phyloP scores from a whole-genome alignment of 352 stramenopile genomes.

The Phytopythium mirpurense region DNA sequence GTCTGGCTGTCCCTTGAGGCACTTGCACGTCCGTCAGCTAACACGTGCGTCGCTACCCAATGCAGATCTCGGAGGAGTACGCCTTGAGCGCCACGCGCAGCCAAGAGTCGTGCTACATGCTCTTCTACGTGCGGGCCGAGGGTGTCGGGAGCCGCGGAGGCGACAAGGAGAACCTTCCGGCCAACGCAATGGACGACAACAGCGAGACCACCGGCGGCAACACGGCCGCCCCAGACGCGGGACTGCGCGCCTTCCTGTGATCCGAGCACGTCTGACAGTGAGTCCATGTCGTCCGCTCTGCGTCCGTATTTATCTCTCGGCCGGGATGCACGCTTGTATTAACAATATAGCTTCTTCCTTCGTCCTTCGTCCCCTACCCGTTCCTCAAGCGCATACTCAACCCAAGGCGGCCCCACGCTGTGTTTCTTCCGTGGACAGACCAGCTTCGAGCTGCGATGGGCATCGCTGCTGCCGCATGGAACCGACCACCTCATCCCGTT shows the following conservation, averaged over 20 bases:
- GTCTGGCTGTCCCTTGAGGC: constrained; percentile 4
- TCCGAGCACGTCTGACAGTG: neutral
- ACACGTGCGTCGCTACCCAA: neutral
- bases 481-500: no score
- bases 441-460: neutral
- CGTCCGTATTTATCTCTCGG: constrained; percentile 6
- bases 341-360: neutral
- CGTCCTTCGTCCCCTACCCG: no score
- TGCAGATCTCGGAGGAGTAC: constrained; percentile 74
- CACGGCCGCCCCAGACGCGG: no score
- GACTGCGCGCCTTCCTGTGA: constrained; percentile 35
- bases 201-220: constrained; percentile 15
- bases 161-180: constrained; percentile 68
- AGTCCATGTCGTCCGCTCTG: neutral
- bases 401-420: neutral
- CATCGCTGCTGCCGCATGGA: neutral
- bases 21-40: no score
- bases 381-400: no score
- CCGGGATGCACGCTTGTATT: neutral
- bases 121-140: constrained; percentile 73
- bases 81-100: constrained; percentile 63
- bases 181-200: constrained; percentile 16
- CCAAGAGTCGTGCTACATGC: constrained; percentile 86
- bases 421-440: no score
- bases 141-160: constrained; percentile 10